Conservation (phyloP, 1,284 basidiomycete species). For the Pseudomicrostroma phylloplanum region DNA sequence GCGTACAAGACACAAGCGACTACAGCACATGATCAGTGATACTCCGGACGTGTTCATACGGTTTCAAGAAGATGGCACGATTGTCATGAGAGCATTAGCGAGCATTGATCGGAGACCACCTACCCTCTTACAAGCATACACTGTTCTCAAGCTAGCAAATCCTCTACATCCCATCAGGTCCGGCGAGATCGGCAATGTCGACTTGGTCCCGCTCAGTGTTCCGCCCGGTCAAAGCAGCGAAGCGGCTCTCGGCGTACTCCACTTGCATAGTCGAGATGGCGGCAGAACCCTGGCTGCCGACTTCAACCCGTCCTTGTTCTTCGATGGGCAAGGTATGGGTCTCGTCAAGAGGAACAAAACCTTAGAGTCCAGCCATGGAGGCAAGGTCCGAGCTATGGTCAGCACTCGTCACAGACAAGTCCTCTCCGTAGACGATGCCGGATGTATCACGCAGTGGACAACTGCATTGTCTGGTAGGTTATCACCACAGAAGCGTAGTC, state of each 20-base stretch:
- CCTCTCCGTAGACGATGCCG: too few relatives aligned
- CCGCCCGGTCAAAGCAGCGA: constrained; percentile 19
- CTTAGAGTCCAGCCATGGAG: too few relatives aligned
- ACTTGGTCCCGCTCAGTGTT: constrained; percentile 15
- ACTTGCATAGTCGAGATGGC: constrained; percentile 9
- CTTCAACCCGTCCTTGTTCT: constrained; percentile 29
- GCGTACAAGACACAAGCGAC: constrained; percentile 21
- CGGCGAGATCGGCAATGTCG: constrained; percentile 10
- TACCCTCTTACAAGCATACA: constrained; percentile 28
- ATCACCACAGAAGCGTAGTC: too few relatives aligned
- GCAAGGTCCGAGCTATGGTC: too few relatives aligned
- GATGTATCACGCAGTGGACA: too few relatives aligned
- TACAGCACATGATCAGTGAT: constrained; percentile 32
- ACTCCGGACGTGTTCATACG: constrained; percentile 35
- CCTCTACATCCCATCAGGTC: constrained; percentile 8
- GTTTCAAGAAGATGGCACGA: constrained; percentile 17
- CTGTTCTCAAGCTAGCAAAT: constrained; percentile 23
- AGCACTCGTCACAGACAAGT: too few relatives aligned
- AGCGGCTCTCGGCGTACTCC: constrained; percentile 17
- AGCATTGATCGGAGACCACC: constrained; percentile 35
- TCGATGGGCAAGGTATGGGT: constrained; percentile 28
- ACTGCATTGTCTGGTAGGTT: too few relatives aligned
- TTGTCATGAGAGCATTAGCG: constrained; percentile 29
- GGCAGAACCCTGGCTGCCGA: constrained; percentile 12
- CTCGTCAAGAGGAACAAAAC: constrained; percentile 6